phyloP scores from a whole-genome alignment of 2,329 filamentous ascomycete genomes.

The Grosmannia clavigera region DNA sequence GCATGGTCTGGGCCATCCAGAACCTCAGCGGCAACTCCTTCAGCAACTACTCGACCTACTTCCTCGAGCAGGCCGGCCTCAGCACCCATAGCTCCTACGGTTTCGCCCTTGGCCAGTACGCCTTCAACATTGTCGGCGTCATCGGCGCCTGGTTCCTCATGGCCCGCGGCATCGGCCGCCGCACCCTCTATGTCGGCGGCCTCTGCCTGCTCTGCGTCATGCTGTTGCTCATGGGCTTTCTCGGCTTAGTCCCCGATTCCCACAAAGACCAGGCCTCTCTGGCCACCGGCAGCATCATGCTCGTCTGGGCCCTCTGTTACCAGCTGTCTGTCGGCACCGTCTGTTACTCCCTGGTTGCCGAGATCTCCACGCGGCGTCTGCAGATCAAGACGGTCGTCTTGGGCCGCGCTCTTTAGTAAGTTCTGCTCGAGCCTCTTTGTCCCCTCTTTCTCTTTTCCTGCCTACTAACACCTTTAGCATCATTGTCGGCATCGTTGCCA shows the following conservation, averaged over 20 bases:
- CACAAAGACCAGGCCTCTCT: slow-evolving; percentile 51
- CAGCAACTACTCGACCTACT: slow-evolving; percentile 54
- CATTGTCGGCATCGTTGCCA: slow-evolving; percentile 68
- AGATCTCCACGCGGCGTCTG: slow-evolving; percentile 69
- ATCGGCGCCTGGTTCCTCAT: slow-evolving; percentile 75
- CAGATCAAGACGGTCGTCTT: slow-evolving; percentile 68
- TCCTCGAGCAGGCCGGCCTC: slow-evolving; percentile 48
- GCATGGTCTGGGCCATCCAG: slow-evolving; percentile 52
- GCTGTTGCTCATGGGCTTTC: slow-evolving; percentile 74
- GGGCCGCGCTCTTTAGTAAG: slow-evolving; percentile 11
- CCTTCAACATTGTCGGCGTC: slow-evolving; percentile 67
- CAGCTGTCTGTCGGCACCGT: slow-evolving; percentile 82
- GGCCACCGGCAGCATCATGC: slow-evolving; percentile 76
- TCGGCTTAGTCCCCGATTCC: slow-evolving; percentile 55
- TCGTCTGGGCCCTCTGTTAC: slow-evolving; percentile 71
- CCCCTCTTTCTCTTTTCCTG: background rate
- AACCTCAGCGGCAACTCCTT: slow-evolving; percentile 52
- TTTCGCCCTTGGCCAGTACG: slow-evolving; percentile 52
- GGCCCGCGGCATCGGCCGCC: slow-evolving; percentile 60
- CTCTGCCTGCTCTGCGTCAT: slow-evolving; percentile 61
- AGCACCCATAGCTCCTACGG: slow-evolving; percentile 38
- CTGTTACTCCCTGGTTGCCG: slow-evolving; percentile 77
- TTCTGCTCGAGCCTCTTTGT: background rate
- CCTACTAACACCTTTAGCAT: slow-evolving; percentile 30
- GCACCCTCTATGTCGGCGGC: slow-evolving; percentile 64